Percentiles rank a stretch among this genome's conserved stretches.
phyloP scores from a whole-genome alignment of 129 eudicot species.

The Artemisia tridentata region DNA sequence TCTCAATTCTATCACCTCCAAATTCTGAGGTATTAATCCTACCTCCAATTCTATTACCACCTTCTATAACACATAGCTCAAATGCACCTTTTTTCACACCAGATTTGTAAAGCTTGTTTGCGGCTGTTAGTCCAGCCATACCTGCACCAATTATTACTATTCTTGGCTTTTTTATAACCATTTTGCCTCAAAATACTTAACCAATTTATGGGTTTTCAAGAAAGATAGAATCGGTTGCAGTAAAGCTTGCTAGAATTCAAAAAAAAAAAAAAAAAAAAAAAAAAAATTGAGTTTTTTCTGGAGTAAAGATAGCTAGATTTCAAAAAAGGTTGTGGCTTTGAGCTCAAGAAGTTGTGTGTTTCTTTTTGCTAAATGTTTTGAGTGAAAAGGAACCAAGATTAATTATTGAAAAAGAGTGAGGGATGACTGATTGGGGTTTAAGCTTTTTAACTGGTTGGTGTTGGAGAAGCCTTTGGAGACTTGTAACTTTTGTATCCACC shows the following conservation, averaged over 20 bases:
- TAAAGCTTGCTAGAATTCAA: not conserved
- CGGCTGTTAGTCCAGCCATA: conserved; percentile 91
- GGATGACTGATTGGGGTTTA: conserved; percentile 15
- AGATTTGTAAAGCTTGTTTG: conserved; percentile 70
- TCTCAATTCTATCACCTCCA: conserved; percentile 80
- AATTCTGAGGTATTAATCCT: conserved; percentile 74
- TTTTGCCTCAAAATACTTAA: conserved; percentile 20
- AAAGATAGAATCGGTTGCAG: not conserved
- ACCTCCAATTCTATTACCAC: conserved; percentile 83
- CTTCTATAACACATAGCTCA: conserved; percentile 78
- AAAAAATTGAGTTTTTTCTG: too few species aligned
- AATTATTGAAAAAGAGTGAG: conserved; percentile 15
- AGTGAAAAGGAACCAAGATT: not conserved
- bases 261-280: not conserved
- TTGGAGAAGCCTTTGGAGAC: conserved; percentile 9
- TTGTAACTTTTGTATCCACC: conserved; percentile 16
- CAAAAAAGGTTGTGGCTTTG: conserved; percentile 22
- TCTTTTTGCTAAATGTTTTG: not conserved
- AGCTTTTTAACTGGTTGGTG: not conserved
- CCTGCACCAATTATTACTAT: conserved; percentile 89
- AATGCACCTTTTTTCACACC: conserved; percentile 47
- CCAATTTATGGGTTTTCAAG: conserved; percentile 5
- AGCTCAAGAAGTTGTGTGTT: conserved; percentile 17
- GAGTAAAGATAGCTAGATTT: not conserved
- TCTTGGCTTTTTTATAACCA: conserved; percentile 70